Base-by-base conservation (phyloP, 305 asterid species). In the Fraxinus floribunda region DNA sequence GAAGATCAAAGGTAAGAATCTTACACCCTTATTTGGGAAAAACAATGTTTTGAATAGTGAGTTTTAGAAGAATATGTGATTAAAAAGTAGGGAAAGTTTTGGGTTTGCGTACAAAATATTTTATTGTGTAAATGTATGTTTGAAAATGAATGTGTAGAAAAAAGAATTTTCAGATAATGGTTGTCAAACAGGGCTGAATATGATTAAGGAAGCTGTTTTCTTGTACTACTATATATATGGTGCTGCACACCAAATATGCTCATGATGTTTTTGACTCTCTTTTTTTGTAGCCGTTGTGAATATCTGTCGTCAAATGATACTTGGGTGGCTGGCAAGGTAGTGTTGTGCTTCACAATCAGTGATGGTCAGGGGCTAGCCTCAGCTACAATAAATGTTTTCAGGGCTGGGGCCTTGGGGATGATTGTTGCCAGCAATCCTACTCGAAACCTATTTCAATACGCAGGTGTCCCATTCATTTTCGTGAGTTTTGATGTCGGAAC, bases 401-500 rank as follows among this genome's bases (percentile, higher is more conserved):
- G 41, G n/a, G 88, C 86, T 7, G 92, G 93, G 5, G 91, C 91
- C 38, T 86, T 75, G 62, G 93, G 95, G 36, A 81, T 90, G 16
- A 87, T 91, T 29, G 84, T 90, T 55, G 75, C 91, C 78, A 90
- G 88, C 83, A 57, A 60, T 71, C 90, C 91, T 9, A 83, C 60
- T 76, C 64, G 78, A 6, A 2, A 18, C 1, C 20, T 90, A 26
- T 83, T 44, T 38, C 71, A 41, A 78, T 90, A 85, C 38, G 46
- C 75, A 18, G 70, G 20, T 78, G 75, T 90, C 55, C 91, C 92
- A 16, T 83, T 89, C 15, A 86, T 87, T 7, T 87, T 85, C 75
- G 91, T 89, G 24, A 89, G 81, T 82, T 79, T 83, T 16, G 89
- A 88, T 74, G 49, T 84, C 5, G 95, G 92, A 75, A 81, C 90